phyloP scores from a whole-genome alignment of 2,329 filamentous ascomycete genomes.

The Aspergillus carbonarius region DNA sequence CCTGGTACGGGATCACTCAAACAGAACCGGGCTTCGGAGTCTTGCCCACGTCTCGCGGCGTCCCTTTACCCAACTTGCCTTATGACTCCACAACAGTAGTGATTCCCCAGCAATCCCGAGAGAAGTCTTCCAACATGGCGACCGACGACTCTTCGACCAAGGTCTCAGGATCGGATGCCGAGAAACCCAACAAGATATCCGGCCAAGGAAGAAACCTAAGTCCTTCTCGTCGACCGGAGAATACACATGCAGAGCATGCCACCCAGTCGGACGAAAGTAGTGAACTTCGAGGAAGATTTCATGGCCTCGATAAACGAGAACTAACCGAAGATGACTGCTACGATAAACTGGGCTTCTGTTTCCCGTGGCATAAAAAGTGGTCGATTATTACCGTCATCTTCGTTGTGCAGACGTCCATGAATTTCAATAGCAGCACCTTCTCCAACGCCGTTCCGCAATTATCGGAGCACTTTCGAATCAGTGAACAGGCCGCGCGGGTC shows the following conservation, averaged over 20 bases:
- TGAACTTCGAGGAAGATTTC: conserved; percentile 11
- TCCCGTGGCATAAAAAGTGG: conserved; percentile 64
- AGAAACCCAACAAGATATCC: neutral
- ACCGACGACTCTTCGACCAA: neutral
- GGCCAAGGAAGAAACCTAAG: neutral
- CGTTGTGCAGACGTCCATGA: conserved; percentile 73
- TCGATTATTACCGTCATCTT: conserved; percentile 69
- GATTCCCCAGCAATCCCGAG: neutral
- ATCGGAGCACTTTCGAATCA: conserved; percentile 65
- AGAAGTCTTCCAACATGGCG: neutral
- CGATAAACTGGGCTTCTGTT: conserved; percentile 62
- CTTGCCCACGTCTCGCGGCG: neutral
- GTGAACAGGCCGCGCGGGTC: conserved; percentile 65
- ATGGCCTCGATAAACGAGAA: conserved; percentile 33
- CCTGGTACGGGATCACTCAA: neutral
- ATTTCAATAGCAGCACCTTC: conserved; percentile 74
- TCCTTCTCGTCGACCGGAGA: conserved; percentile 5
- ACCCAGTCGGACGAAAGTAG: conserved; percentile 15
- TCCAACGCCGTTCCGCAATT: conserved; percentile 69
- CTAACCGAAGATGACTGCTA: conserved; percentile 59
- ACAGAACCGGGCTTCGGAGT: too few relatives aligned
- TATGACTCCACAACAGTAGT: neutral
- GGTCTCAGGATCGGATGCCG: neutral
- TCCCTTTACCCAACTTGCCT: neutral
- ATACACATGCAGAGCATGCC: conserved; percentile 18